Evolutionary conservation across 73 alveolate genomes (phyloP), one percentile per base, ranked within the genome.

Genomic region (Paramecium sexaurelia): DNA sequence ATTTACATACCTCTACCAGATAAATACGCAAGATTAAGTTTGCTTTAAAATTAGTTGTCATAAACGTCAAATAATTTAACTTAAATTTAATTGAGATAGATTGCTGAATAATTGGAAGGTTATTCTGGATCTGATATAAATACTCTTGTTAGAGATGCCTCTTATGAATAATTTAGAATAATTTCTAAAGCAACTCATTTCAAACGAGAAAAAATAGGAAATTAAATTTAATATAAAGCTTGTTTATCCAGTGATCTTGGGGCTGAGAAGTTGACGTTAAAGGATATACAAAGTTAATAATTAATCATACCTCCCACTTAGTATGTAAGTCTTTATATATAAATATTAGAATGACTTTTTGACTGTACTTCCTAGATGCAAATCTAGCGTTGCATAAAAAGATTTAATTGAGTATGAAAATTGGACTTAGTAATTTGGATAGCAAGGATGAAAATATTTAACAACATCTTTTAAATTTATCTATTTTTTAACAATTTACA

Each of bases 61-160:
- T 85, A 91, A 41, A 96, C 99, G n/a, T 97, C 99, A 5, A 51
- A 51, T 51, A n/a, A 3, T 7, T 8, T 51, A 19, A 19, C 27
- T 17, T 0, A 3, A 17, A 29, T 96, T 37, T 98, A 98, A 71
- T 91, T 92, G 39, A 91, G 51, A 22, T 92, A 66, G 37, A 89
- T 98, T 20, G 98, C 97, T 1, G 41, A 93, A 19, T 57, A 71
- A 32, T 95, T 98, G 43, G 99, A 98, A n/a, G 99, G 98, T 19
- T 97, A 75, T 83, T 95, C 98, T 19, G 98, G 99, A 24, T 93
- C 98, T 29, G 99, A 97, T 94, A 33, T 86, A 19, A 85, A 93
- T 61, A 94, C 96, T 55, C 94, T 97, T 32, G 93, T 95, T 10
- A 96, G 97, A 88, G 99, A 97, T 92, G 99, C 99, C 26, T 56